Percentiles rank a stretch among this genome's conserved stretches.
phyloP scores from a whole-genome alignment of 1,284 basidiomycete genomes.

The Cryptococcus maquisensis region DNA sequence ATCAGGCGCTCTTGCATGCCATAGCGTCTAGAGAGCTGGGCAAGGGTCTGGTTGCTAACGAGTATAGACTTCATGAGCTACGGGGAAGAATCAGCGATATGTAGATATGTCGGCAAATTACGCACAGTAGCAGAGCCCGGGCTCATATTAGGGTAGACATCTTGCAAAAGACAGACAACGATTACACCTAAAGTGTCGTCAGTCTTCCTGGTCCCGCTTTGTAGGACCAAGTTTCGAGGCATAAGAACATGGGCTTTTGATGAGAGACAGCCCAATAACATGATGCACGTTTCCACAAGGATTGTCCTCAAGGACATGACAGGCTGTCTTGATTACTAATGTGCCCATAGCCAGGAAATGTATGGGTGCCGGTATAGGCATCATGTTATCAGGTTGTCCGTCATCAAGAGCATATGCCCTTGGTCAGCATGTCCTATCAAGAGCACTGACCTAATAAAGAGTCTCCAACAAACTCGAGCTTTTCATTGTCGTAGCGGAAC shows the following conservation, averaged over 20 bases:
- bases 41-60: constrained; percentile 30
- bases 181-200: constrained; percentile 12
- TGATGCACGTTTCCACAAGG: no score
- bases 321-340: no score
- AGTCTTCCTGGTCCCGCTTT: background rate
- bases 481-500: constrained; percentile 32
- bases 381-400: background rate
- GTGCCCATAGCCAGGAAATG: no score
- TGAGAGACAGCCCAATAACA: no score
- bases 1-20: constrained; percentile 21
- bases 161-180: constrained; percentile 35
- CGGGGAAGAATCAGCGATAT: background rate
- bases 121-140: constrained; percentile 36
- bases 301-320: no score
- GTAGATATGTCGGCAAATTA: background rate
- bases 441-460: constrained; percentile 24
- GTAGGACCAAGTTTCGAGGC: no score
- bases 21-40: constrained; percentile 29
- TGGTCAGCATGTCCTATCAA: background rate
- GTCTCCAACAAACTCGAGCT: constrained; percentile 42
- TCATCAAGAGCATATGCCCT: background rate
- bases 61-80: constrained; percentile 33
- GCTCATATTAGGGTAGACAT: constrained; percentile 32
- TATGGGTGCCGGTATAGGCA: no score
- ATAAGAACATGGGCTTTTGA: no score